Base-by-base conservation (phyloP, 176 grass and related monocot genomes). In the Carex parvula region DNA sequence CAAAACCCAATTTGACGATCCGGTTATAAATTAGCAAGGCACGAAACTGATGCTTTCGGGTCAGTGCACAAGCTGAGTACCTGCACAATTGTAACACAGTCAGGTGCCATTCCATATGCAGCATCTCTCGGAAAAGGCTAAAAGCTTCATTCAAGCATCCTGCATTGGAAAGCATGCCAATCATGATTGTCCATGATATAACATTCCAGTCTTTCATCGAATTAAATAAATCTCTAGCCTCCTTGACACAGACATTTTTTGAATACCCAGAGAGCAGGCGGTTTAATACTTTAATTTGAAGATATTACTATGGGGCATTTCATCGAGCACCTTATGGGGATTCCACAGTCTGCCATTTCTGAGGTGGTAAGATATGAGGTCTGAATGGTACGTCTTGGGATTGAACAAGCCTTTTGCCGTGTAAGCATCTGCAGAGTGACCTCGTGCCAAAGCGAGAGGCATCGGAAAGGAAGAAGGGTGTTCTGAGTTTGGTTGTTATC, bases 141-240 rank as follows among this genome's bases (percentile, higher is more conserved):
- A 91, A 58, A 5, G 90, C 92, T 63, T 94, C 84, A 0, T 24
- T 4, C 61, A 41, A 79, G 7, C 74, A 79, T 18, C 83, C 89
- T 3, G 59, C 79, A 54, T 68, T 21, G 11, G 90, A 4, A 60
- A 78, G 35, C 15, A 80, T 69, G 32, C 84, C 24, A 58, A 94
- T 93, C 95, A 98, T 91, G 73, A 94, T 75, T 10, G 95, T 98
- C 92, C 89, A 98, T 33, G 95, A 90, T 9, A 87, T 50, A 21
- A 62, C 64, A 61, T 88, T 69, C 33, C 86, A 84, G 68, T 71
- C 41, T 29, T 67, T 15, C 30, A 85, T 86, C 12, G 24, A 10
- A n/a, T 15, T 12, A 83, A 94, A 93, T 6, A 98, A 89, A 1
- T 15, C 20, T 20, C 57, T 65, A 1, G 92, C 92, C 0, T 86